A percentile compares a stretch with the other conserved stretches of the same genome.
Evolutionary conservation across 2,329 filamentous ascomycete genomes (phyloP).

Genomic region (Scedosporium boydii): DNA sequence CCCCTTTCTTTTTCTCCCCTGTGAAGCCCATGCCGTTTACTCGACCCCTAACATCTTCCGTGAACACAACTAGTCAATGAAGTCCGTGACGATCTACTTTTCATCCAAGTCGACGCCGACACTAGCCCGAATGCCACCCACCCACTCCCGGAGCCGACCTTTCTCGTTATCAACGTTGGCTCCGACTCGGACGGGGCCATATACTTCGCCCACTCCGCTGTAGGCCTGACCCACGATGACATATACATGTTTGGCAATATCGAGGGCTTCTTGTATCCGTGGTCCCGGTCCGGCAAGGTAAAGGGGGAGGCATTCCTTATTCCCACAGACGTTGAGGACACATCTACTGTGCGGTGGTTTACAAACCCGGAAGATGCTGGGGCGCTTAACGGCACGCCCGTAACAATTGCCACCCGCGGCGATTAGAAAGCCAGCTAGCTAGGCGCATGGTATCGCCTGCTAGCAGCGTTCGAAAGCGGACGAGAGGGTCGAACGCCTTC

Average conservation of each 20-base stretch:
- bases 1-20: too few relatives aligned
- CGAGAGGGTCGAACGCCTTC: neutral
- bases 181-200: slow-evolving; percentile 8
- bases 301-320: neutral
- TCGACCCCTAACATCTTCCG: neutral
- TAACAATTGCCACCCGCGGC: neutral
- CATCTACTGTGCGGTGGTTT: slow-evolving; percentile 1
- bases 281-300: neutral
- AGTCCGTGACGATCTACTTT: slow-evolving; percentile 7
- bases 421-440: neutral
- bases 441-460: neutral
- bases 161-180: slow-evolving; percentile 11
- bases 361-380: neutral
- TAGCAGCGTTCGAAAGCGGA: neutral
- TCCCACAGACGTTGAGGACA: neutral
- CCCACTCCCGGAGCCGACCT: slow-evolving; percentile 10
- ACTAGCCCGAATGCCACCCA: neutral
- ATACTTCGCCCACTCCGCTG: slow-evolving; percentile 10
- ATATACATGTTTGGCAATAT: slow-evolving; percentile 8
- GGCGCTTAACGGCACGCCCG: neutral
- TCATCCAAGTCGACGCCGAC: slow-evolving; percentile 6
- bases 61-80: neutral
- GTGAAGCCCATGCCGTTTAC: neutral
- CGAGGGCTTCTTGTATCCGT: slow-evolving; percentile 1
- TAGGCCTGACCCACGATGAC: slow-evolving; percentile 8